These are phyloP conservation scores for Saposhnikovia divaricata DNA, from an alignment of 129 eudicot species.

Conservation along the genomic window DNA sequence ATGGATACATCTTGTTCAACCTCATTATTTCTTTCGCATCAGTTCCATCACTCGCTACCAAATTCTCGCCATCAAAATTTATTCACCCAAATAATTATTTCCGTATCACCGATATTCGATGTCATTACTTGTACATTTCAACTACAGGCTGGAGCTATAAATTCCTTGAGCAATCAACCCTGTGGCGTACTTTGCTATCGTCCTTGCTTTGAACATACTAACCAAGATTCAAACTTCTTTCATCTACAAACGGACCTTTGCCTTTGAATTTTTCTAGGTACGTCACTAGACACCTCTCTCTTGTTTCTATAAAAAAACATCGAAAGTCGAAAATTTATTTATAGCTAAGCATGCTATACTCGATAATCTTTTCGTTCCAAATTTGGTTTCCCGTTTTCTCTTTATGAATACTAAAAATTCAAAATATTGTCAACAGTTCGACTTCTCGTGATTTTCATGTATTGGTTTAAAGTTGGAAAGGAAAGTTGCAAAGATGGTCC, in stretches of 20 bases:
- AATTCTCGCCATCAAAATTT: background rate
- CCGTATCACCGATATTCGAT: background rate
- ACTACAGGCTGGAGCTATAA: conserved; percentile 1
- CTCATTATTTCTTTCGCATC: background rate
- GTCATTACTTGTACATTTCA: background rate
- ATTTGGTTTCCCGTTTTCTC: too few species aligned
- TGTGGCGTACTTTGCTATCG: background rate
- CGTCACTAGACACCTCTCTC: too few species aligned
- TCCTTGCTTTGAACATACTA: background rate
- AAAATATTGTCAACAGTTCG: too few species aligned
- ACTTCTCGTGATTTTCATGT: too few species aligned
- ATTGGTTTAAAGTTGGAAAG: background rate
- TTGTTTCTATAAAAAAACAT: too few species aligned
- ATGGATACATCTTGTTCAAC: too few species aligned
- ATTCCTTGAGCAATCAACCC: background rate
- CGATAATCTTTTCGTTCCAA: too few species aligned
- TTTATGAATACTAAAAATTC: too few species aligned
- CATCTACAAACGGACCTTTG: background rate
- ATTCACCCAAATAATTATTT: background rate
- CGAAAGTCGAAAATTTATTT: too few species aligned
- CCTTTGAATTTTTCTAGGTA: background rate
- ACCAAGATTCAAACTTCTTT: background rate
- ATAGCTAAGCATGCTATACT: too few species aligned
- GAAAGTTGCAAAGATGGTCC: background rate
- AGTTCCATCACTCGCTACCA: background rate